Percentiles rank a stretch among this genome's conserved stretches.
phyloP scores from a whole-genome alignment of 2,329 filamentous ascomycete species.

The Aspergillus luchuensis region DNA sequence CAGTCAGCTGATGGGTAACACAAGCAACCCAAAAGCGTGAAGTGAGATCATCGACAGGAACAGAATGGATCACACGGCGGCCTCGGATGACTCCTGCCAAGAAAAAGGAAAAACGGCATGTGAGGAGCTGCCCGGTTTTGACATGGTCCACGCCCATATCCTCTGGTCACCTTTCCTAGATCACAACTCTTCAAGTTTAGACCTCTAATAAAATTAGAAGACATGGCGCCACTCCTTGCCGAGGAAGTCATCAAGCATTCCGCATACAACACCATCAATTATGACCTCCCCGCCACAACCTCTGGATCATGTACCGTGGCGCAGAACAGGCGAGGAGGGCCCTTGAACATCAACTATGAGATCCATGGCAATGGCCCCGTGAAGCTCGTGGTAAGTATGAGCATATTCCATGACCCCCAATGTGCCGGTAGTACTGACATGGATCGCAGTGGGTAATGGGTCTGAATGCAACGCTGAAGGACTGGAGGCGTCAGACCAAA shows the following conservation, averaged over 20 bases:
- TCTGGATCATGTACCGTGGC: constrained; percentile 66
- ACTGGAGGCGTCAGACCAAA: constrained; percentile 82
- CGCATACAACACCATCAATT: constrained; percentile 33
- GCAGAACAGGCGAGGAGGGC: constrained; percentile 66
- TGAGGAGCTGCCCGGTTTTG: constrained; percentile 2
- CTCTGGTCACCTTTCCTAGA: neutral
- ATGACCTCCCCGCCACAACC: constrained; percentile 62
- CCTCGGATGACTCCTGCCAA: neutral
- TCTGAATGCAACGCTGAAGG: constrained; percentile 66
- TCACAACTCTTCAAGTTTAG: neutral
- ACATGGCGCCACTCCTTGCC: constrained; percentile 32
- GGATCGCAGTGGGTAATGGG: constrained; percentile 73
- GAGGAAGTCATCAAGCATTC: constrained; percentile 36
- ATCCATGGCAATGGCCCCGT: constrained; percentile 73
- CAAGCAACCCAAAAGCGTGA: neutral
- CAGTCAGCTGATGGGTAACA: neutral
- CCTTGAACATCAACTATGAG: constrained; percentile 75
- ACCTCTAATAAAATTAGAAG: neutral
- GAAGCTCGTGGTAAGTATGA: constrained; percentile 69
- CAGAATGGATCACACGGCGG: neutral
- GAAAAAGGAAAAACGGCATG: constrained; percentile 4
- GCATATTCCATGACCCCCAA: neutral
- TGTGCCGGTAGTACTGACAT: neutral
- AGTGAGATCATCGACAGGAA: constrained; percentile 5
- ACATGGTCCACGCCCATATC: neutral